Evolutionary conservation across 306 rosid genomes (phyloP).

Genomic region (Quercus alba): DNA sequence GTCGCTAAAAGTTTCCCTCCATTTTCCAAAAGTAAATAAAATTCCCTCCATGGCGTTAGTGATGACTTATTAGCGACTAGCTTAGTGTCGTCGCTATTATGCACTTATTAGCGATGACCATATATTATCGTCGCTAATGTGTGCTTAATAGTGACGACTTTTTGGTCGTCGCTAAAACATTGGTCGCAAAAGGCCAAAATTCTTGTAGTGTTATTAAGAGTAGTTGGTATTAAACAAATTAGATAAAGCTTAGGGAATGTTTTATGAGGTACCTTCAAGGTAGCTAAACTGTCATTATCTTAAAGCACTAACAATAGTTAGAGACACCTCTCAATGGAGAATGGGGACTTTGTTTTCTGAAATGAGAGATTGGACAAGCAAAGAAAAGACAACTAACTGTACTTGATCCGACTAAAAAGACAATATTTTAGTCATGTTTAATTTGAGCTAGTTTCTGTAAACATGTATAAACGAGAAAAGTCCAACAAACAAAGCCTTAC

Average conservation of each 20-base stretch:
- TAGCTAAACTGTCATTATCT: conserved; percentile 54
- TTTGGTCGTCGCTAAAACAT: too few relatives aligned
- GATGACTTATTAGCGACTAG: too few relatives aligned
- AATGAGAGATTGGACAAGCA: conserved; percentile 32
- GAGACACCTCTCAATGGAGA: conserved; percentile 36
- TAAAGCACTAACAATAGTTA: conserved; percentile 29
- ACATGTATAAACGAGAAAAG: conserved; percentile 28
- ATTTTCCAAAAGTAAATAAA: too few relatives aligned
- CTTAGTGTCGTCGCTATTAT: too few relatives aligned
- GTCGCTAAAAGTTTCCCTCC: too few relatives aligned
- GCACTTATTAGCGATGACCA: too few relatives aligned
- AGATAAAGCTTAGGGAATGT: neutral
- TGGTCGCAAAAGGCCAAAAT: too few relatives aligned
- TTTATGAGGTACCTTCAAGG: conserved; percentile 19
- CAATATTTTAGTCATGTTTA: conserved; percentile 14
- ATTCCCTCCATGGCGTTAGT: too few relatives aligned
- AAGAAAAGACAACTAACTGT: conserved; percentile 50
- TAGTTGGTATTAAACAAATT: neutral
- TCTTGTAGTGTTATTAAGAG: too few relatives aligned
- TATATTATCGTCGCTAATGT: too few relatives aligned
- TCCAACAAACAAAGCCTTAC: conserved; percentile 37
- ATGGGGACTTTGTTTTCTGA: conserved; percentile 39
- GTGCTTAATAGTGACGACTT: too few relatives aligned
- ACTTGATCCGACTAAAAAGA: conserved; percentile 26
- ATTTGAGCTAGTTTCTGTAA: conserved; percentile 15